Evolutionary conservation across 2,329 filamentous ascomycete genomes (phyloP).

Genomic region (Anthostomella pinea): DNA sequence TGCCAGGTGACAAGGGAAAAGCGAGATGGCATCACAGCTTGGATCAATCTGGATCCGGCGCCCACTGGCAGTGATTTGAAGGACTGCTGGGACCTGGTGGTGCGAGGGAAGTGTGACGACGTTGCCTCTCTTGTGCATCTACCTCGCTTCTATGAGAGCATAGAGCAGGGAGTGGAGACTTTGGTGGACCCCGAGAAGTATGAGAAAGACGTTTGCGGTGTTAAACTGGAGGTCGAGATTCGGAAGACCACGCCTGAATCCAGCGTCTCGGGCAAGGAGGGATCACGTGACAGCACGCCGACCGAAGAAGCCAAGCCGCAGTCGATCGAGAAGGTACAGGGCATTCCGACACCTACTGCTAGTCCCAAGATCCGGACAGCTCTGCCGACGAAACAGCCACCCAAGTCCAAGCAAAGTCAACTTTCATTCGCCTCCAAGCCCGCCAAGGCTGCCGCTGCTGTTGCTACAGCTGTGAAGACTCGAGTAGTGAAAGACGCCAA

Average conservation of each 20-base stretch:
- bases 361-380: conserved; percentile 49
- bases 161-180: conserved; percentile 49
- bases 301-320: conserved; percentile 35
- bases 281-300: conserved; percentile 24
- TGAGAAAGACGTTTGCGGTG: conserved; percentile 38
- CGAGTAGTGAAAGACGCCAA: conserved; percentile 38
- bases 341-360: conserved; percentile 56
- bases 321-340: conserved; percentile 41
- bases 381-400: conserved; percentile 38
- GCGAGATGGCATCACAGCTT: conserved; percentile 81
- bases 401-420: conserved; percentile 50
- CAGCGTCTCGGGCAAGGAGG: conserved; percentile 18
- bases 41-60: conserved; percentile 88
- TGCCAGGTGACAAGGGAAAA: conserved; percentile 81
- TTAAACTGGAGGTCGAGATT: conserved; percentile 43
- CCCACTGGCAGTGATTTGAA: conserved; percentile 82
- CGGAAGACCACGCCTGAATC: conserved; percentile 26
- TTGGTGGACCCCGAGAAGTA: conserved; percentile 44
- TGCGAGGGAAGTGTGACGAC: conserved; percentile 83
- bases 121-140: conserved; percentile 71
- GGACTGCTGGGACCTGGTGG: conserved; percentile 88
- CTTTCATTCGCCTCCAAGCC: conserved; percentile 40
- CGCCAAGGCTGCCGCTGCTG: conserved; percentile 21
- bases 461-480: too few species aligned
- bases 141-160: conserved; percentile 54